Percentiles rank a stretch among this genome's conserved stretches.
These are phyloP conservation scores for Aspergillus wentii DNA, from an alignment of 495 filamentous ascomycete species.

Conservation along the genomic window DNA sequence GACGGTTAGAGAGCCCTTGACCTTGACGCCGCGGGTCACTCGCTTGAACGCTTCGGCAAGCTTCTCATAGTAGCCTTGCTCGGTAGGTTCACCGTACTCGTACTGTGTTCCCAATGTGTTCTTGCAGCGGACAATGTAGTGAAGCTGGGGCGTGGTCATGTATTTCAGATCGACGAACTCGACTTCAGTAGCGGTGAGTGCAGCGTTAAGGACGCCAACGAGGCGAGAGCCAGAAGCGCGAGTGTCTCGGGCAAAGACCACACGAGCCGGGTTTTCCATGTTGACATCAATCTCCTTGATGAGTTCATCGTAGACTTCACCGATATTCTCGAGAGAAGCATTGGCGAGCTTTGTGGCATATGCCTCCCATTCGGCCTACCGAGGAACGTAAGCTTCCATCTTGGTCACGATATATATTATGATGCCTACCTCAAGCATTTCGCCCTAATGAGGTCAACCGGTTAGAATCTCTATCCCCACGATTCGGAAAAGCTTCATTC, in stretches of 20 bases:
- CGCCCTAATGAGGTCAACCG: constrained; percentile 50
- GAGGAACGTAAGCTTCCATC: constrained; percentile 6
- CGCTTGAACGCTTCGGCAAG: constrained; percentile 71
- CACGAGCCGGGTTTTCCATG: constrained; percentile 61
- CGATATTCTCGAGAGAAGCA: constrained; percentile 65
- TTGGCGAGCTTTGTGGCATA: constrained; percentile 88
- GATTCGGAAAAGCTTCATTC: background rate
- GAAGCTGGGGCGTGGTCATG: constrained; percentile 91
- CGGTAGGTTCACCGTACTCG: constrained; percentile 81
- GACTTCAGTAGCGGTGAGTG: constrained; percentile 67
- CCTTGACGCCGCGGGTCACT: constrained; percentile 70
- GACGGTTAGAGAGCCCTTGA: constrained; percentile 69
- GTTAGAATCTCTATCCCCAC: background rate
- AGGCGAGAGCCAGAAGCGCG: constrained; percentile 84
- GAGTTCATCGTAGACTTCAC: constrained; percentile 69
- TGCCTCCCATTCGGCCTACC: constrained; percentile 74
- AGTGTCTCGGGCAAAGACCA: constrained; percentile 90
- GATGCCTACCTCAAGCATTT: constrained; percentile 79
- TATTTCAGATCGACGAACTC: constrained; percentile 76
- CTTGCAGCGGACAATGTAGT: constrained; percentile 91
- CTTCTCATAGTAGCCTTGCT: constrained; percentile 94
- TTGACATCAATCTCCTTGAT: constrained; percentile 70
- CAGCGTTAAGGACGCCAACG: constrained; percentile 68
- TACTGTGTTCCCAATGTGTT: constrained; percentile 82
- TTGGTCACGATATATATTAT: background rate